A percentile compares a stretch with the other conserved stretches of the same genome.
phyloP scores from a whole-genome alignment of 1,284 basidiomycete genomes.

The Thecaphora frezii region DNA sequence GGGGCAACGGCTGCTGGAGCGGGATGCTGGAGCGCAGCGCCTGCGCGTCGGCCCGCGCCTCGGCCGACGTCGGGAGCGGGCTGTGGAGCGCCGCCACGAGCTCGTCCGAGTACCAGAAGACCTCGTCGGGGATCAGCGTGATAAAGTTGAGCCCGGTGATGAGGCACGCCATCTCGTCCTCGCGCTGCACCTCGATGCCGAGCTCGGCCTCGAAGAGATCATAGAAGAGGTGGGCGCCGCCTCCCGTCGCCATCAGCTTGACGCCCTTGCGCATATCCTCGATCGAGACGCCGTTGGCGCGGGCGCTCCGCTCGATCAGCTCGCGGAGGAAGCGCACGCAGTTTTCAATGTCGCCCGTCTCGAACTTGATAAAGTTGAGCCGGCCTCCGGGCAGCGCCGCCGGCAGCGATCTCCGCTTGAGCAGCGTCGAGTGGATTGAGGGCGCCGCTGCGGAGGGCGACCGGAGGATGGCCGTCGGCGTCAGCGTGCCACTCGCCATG shows the following conservation, averaged over 20 bases:
- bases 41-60: constrained; percentile 32
- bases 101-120: constrained; percentile 98
- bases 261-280: constrained; percentile 89
- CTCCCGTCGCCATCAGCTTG: constrained; percentile 97
- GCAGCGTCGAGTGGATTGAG: constrained; percentile 44
- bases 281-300: constrained; percentile 83
- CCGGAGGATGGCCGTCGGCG: constrained; percentile 43
- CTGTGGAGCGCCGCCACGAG: constrained; percentile 66
- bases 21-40: constrained; percentile 33
- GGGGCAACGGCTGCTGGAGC: constrained; percentile 66
- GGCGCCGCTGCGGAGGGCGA: constrained; percentile 22
- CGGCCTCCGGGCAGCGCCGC: constrained; percentile 73
- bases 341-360: constrained; percentile 80
- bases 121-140: constrained; percentile 92
- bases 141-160: constrained; percentile 97
- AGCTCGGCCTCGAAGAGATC: constrained; percentile 76
- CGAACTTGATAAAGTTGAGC: constrained; percentile 96
- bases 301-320: constrained; percentile 82
- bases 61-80: constrained; percentile 31
- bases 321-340: constrained; percentile 85
- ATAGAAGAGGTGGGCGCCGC: constrained; percentile 92
- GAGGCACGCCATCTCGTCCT: constrained; percentile 99
- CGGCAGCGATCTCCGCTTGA: constrained; percentile 50
- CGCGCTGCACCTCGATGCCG: constrained; percentile 77
- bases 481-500: constrained; percentile 43